Evolutionary conservation across 305 asterid species (phyloP).

Genomic region (Rubia peregrina): DNA sequence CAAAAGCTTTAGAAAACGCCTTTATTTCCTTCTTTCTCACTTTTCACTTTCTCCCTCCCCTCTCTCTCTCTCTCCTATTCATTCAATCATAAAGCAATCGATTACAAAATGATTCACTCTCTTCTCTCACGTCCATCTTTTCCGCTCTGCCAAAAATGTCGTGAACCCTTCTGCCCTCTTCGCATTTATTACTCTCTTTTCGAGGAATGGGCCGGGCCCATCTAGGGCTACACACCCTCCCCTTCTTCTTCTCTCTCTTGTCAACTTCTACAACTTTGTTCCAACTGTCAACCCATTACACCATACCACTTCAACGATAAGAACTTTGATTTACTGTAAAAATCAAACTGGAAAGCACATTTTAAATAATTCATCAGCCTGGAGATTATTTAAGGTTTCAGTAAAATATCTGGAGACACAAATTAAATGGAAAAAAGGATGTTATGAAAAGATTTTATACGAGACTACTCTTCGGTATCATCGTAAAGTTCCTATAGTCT

Average conservation of each 20-base stretch:
- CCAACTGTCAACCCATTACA: slow-evolving; percentile 32
- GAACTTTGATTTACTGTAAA: no score
- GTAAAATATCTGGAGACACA: no score
- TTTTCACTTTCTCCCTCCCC: background rate
- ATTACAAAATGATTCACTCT: slow-evolving; percentile 69
- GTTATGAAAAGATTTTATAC: no score
- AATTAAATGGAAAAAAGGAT: no score
- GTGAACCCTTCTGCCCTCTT: slow-evolving; percentile 59
- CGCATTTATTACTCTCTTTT: slow-evolving; percentile 60
- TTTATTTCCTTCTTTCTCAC: slow-evolving; percentile 17
- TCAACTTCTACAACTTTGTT: slow-evolving; percentile 50
- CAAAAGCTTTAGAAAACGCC: slow-evolving; percentile 28
- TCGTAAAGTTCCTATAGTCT: no score
- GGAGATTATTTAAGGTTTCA: no score
- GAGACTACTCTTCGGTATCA: no score
- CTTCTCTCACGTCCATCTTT: slow-evolving; percentile 64
- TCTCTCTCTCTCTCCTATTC: slow-evolving; percentile 19
- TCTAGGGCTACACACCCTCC: slow-evolving; percentile 30
- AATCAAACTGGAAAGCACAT: no score
- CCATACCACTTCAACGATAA: no score
- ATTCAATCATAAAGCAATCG: slow-evolving; percentile 95
- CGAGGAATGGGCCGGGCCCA: slow-evolving; percentile 72
- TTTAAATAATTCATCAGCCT: no score
- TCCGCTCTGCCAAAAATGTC: slow-evolving; percentile 77
- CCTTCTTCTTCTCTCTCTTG: slow-evolving; percentile 22